These are phyloP conservation scores for Ochetophila trinervis DNA, from an alignment of 306 rosid species.

Conservation along the genomic window DNA sequence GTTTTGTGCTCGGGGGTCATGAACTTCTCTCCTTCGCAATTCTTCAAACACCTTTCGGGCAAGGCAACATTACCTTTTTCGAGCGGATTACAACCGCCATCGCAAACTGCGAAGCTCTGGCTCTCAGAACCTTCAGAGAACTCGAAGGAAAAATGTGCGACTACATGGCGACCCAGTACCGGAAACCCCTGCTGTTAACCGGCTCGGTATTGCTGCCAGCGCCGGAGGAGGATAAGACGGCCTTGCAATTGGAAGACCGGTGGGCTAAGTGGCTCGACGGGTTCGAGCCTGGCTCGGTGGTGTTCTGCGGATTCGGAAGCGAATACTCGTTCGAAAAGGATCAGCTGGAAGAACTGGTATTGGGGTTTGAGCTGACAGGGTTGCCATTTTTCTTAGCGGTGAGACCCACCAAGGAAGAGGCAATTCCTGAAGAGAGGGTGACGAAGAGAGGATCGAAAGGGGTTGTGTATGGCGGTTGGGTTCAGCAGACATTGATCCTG, in stretches of 20 bases:
- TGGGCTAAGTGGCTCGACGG: slow-evolving; percentile 49
- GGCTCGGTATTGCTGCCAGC: slow-evolving; percentile 49
- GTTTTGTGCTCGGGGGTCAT: too few species aligned
- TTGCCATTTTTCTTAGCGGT: slow-evolving; percentile 46
- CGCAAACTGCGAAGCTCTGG: slow-evolving; percentile 42
- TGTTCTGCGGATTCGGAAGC: slow-evolving; percentile 60
- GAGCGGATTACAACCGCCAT: slow-evolving; percentile 28
- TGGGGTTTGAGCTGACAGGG: slow-evolving; percentile 58
- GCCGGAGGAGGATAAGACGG: too few species aligned
- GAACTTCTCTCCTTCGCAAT: slow-evolving; percentile 36
- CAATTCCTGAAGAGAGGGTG: slow-evolving; percentile 37
- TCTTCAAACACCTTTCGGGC: slow-evolving; percentile 22
- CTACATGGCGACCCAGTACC: slow-evolving; percentile 38
- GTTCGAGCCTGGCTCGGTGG: slow-evolving; percentile 38
- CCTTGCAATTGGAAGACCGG: slow-evolving; percentile 32
- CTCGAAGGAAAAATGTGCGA: slow-evolving; percentile 57
- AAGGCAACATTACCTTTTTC: slow-evolving; percentile 24
- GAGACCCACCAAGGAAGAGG: slow-evolving; percentile 40
- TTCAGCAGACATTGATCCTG: slow-evolving; percentile 51
- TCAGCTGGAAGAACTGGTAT: slow-evolving; percentile 44
- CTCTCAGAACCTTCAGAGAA: slow-evolving; percentile 49
- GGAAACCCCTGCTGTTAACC: slow-evolving; percentile 44
- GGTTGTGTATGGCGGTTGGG: slow-evolving; percentile 52
- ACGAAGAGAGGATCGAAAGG: slow-evolving; percentile 52
- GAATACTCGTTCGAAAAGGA: slow-evolving; percentile 38